Percentiles rank a stretch among this genome's conserved stretches.
phyloP scores from a whole-genome alignment of 345 rosid species.

The Brassica nigra region DNA sequence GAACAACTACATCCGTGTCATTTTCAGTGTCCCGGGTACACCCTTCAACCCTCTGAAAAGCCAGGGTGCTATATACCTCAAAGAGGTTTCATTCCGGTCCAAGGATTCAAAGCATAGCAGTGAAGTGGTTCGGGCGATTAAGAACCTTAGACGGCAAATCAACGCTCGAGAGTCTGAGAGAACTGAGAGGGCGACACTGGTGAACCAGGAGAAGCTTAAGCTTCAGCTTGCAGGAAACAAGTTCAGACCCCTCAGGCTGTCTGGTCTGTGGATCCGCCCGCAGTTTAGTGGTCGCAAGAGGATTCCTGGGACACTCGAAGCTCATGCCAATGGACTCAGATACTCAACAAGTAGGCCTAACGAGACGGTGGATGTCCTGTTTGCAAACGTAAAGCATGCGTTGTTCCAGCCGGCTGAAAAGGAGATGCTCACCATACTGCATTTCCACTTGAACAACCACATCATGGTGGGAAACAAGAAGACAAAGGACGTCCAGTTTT shows the following conservation, averaged over 20 bases:
- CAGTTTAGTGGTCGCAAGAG: slow-evolving; percentile 88
- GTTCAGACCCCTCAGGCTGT: slow-evolving; percentile 80
- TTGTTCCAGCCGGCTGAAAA: slow-evolving; percentile 96
- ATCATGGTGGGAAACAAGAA: slow-evolving; percentile 94
- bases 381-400: slow-evolving; percentile 81
- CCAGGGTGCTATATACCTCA: slow-evolving; percentile 75
- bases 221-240: slow-evolving; percentile 80
- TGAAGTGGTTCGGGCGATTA: slow-evolving; percentile 81
- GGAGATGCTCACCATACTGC: slow-evolving; percentile 86
- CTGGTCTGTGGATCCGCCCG: slow-evolving; percentile 90
- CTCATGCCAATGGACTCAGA: slow-evolving; percentile 81
- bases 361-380: slow-evolving; percentile 84
- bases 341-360: slow-evolving; percentile 77
- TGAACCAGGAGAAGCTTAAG: slow-evolving; percentile 83
- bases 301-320: slow-evolving; percentile 83
- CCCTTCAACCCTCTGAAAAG: slow-evolving; percentile 45
- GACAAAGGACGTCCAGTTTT: slow-evolving; percentile 94
- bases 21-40: slow-evolving; percentile 81
- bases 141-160: slow-evolving; percentile 77
- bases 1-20: slow-evolving; percentile 81
- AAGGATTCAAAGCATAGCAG: slow-evolving; percentile 91
- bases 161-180: slow-evolving; percentile 85
- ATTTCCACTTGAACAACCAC: slow-evolving; percentile 91
- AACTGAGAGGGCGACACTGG: slow-evolving; percentile 93
- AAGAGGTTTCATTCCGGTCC: slow-evolving; percentile 86